Evolutionary conservation across 2,329 filamentous ascomycete species (phyloP).

Genomic region (Aspergillus sp.): DNA sequence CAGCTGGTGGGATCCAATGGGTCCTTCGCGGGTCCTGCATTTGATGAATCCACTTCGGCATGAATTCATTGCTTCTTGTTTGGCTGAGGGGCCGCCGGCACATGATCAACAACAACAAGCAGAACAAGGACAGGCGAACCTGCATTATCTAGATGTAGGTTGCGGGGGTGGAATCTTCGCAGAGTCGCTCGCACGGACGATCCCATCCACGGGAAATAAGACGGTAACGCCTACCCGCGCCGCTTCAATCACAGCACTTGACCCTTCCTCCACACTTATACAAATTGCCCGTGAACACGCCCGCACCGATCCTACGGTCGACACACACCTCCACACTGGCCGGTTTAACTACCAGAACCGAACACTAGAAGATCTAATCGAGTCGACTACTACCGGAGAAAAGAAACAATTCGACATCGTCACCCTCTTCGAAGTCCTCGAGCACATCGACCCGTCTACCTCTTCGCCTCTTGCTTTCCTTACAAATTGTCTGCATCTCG

Average conservation of each 20-base stretch:
- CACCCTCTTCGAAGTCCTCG: conserved; percentile 86
- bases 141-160: conserved; percentile 78
- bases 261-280: conserved; percentile 39
- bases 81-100: conserved; percentile 47
- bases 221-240: conserved; percentile 30
- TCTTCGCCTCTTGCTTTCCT: conserved; percentile 66
- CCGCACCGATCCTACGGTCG: conserved; percentile 62
- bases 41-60: conserved; percentile 97
- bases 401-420: conserved; percentile 63
- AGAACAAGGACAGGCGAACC: conserved; percentile 1
- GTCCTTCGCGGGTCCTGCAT: conserved; percentile 84
- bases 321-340: conserved; percentile 44
- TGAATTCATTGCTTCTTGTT: conserved; percentile 76
- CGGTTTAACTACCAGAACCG: conserved; percentile 65
- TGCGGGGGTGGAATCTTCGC: conserved; percentile 97
- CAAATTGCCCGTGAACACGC: conserved; percentile 69
- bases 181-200: conserved; percentile 51
- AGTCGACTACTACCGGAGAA: conserved; percentile 12
- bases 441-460: conserved; percentile 74
- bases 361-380: conserved; percentile 59
- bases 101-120: conserved; percentile 7
- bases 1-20: conserved; percentile 95
- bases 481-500: conserved; percentile 50
- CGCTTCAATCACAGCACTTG: conserved; percentile 39
- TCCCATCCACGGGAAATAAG: conserved; percentile 15